Base-by-base conservation (phyloP, 1,284 basidiomycete genomes). In the Ceraceosorus bombacis region DNA sequence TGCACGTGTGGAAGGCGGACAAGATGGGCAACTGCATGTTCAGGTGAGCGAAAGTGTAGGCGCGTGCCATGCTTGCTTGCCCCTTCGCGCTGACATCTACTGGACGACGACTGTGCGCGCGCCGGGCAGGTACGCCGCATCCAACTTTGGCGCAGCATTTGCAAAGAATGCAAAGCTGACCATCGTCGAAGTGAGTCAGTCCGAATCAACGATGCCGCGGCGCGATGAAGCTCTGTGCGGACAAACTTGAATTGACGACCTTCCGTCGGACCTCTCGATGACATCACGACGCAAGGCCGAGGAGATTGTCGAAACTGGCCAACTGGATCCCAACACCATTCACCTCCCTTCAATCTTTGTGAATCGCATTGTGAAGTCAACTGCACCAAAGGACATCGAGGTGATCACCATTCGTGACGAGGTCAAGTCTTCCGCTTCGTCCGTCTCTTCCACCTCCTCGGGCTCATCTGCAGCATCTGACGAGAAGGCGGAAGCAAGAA, bases 1-100 rank as follows among this genome's bases (percentile, higher is more conserved):
- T 98, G 52, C 83, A 87, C 61, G 94, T 91, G 6, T 95, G 91
- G 91, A 96, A 95, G 80, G 93, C 86, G 10, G 94, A 97, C 76
- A 89, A 91, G 77, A 75, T 77, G 52, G 80, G 80, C 17, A 80
- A 80, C 66, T 78, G 78, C 57, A 63, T 78, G 4, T 80, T 80
- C 76, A 64, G 78, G 68, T 75, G 58, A 49, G 68, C 55, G 10
- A 43, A 17, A 61, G 81, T 78, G 37, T 27, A 54, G 37, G 53
- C 12, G 50, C 12, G 37, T 15, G 39, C 13, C 9, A n/a, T n/a
- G 13, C 13, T 9, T 51, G 15, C 52, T 17, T 40, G 13, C 13
- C 10, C 41, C 36, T 6, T 38, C 2, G 9, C 12, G 49, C 49
- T 51, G 49, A 51, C 36, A 7, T 27, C 15, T n/a, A 5, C 39